Evolutionary conservation across 805 yeast species (phyloP).

Genomic region (Saccharomyces mikatae): DNA sequence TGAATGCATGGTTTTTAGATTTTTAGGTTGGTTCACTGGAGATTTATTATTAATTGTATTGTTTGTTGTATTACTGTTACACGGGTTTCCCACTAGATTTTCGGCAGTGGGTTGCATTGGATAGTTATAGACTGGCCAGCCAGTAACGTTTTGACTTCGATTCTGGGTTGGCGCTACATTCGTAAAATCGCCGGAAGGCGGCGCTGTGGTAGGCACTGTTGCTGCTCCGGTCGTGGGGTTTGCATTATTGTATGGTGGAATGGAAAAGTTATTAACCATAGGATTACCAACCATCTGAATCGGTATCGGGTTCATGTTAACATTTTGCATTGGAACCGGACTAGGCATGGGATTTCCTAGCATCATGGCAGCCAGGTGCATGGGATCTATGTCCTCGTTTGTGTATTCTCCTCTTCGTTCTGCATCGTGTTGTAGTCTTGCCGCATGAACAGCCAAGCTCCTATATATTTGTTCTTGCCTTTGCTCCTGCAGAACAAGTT

Average conservation of each 20-base stretch:
- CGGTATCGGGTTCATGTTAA: background rate
- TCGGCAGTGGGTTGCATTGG: background rate
- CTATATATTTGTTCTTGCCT: slow-evolving; percentile 48
- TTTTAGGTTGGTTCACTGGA: background rate
- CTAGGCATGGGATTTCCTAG: background rate
- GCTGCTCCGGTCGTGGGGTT: background rate
- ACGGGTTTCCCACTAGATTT: background rate
- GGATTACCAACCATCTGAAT: background rate
- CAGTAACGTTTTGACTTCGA: background rate
- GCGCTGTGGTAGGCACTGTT: background rate
- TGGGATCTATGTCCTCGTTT: slow-evolving; percentile 27
- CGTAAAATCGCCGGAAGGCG: background rate
- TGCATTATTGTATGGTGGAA: background rate
- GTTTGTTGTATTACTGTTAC: background rate
- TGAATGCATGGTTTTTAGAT: background rate
- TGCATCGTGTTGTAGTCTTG: slow-evolving; percentile 37
- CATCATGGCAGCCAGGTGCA: slow-evolving; percentile 7
- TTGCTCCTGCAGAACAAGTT: slow-evolving; percentile 50
- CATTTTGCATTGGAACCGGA: background rate
- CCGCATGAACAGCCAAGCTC: slow-evolving; percentile 38
- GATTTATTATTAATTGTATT: background rate
- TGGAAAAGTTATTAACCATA: background rate
- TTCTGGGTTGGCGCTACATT: background rate
- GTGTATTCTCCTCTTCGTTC: slow-evolving; percentile 33
- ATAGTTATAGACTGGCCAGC: background rate